Evolutionary conservation across 139 green algal species (phyloP), one percentile per base, ranked within the genome.

Genomic region (Chlamydomonas schloesseri): DNA sequence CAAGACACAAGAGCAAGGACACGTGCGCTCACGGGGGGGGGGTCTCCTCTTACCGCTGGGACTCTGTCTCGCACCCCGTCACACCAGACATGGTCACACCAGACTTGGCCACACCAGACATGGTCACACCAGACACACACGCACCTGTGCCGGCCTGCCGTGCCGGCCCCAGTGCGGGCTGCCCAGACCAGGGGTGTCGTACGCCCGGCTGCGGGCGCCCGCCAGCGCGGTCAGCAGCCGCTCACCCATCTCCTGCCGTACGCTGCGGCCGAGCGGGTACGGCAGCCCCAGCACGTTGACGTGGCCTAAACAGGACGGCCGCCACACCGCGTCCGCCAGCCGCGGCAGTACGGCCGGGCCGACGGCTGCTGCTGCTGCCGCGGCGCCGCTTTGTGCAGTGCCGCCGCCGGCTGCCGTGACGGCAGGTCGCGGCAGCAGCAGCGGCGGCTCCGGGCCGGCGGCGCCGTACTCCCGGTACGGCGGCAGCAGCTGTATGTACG

Each of bases 281-380:
- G 76, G 60, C 76, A 83, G 29, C 5, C 60, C 62, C 3, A 83
- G 76, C 76, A 73, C 37, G 60, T 83, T 62, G 2, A 73, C 34
- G 76, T 73, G 37, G 13, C 23, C 36, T 37, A 83, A 37, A 62
- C 76, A 73, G 62, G 28, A 10, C 29, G 76, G 76, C 8, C 62
- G 60, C 76, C 76, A 83, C 13, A 15, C 13, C 36, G 76, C 76
- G 13, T 37, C 58, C 47, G 62, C 75, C 34, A 82, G 75, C 15
- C 24, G 31, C 29, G 72, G 72, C 29, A 23, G 72, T 4, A 21
- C 2, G 0, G 11, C 3, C 1, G 42, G 26, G 4, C 37, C 46
- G 37, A 13, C 71, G 37, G 42, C 26, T 9, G 33, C 74, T 21
- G 55, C 20, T 8, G 55, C 34, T 36, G 14, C 74, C n/a, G 55